Conservation (phyloP, 2,329 filamentous ascomycete genomes). For the Pseudogymnoascus sp. region DNA sequence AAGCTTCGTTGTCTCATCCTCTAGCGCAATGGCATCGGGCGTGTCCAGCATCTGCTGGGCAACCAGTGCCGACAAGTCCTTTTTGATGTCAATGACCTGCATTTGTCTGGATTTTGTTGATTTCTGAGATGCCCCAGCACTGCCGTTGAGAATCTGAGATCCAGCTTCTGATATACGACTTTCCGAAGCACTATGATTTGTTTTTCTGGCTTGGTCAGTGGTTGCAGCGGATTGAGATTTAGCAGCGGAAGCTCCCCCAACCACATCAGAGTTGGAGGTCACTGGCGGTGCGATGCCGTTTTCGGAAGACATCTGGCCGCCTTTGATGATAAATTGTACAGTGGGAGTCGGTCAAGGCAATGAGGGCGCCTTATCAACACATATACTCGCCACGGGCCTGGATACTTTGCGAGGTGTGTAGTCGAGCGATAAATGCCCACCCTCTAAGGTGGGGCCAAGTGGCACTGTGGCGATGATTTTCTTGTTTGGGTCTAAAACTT, state of each 20-base stretch:
- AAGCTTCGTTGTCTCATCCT: conserved; percentile 60
- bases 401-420: conserved; percentile 6
- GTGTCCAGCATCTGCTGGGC: conserved; percentile 59
- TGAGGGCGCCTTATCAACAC: neutral
- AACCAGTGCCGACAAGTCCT: conserved; percentile 68
- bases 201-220: conserved; percentile 10
- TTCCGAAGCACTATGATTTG: conserved; percentile 11
- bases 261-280: conserved; percentile 10
- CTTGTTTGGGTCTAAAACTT: conserved; percentile 9
- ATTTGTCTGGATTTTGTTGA: conserved; percentile 35
- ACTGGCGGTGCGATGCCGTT: conserved; percentile 1
- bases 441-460: conserved; percentile 3
- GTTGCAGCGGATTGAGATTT: neutral
- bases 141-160: conserved; percentile 10
- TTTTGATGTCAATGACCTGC: conserved; percentile 61
- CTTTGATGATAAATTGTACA: conserved; percentile 10
- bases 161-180: neutral
- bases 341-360: neutral
- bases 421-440: conserved; percentile 8
- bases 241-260: conserved; percentile 4
- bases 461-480: conserved; percentile 10
- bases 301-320: conserved; percentile 16
- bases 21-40: conserved; percentile 62
- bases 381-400: conserved; percentile 12
- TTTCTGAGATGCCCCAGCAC: conserved; percentile 11